Evolutionary conservation across 2,329 filamentous ascomycete genomes (phyloP).

Genomic region (Dactylellina leptospora): DNA sequence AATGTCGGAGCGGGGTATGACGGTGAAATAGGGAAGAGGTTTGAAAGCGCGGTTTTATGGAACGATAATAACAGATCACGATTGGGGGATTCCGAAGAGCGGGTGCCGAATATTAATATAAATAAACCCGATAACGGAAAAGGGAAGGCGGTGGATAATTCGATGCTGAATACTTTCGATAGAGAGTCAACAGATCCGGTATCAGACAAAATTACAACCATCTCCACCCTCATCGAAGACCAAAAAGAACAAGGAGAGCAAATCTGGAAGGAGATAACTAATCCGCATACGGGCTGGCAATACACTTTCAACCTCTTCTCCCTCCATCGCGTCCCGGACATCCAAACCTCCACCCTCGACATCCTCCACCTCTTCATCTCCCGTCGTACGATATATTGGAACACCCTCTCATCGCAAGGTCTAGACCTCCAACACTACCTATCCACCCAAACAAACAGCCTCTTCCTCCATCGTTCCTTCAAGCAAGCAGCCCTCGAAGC

Average conservation of each 20-base stretch:
- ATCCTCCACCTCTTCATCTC: constrained; percentile 19
- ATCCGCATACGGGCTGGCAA: constrained; percentile 1
- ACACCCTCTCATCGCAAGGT: not conserved
- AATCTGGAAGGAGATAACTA: constrained; percentile 7
- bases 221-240: not conserved
- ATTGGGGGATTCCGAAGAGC: not conserved
- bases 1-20: not conserved
- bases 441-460: constrained; percentile 8
- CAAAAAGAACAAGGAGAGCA: not conserved
- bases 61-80: not conserved
- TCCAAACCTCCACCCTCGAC: not conserved
- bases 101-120: not conserved
- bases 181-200: not conserved
- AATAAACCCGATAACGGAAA: not conserved
- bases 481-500: constrained; percentile 1
- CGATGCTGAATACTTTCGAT: not conserved
- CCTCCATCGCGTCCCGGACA: constrained; percentile 14
- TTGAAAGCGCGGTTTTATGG: constrained; percentile 35
- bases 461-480: constrained; percentile 27
- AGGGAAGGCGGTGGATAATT: not conserved
- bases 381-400: constrained; percentile 4
- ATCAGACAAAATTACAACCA: not conserved
- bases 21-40: constrained; percentile 15
- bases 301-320: constrained; percentile 18
- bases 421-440: constrained; percentile 6